Evolutionary conservation across 1,284 basidiomycete species (phyloP).

Genomic region (Lentinus polychrous): DNA sequence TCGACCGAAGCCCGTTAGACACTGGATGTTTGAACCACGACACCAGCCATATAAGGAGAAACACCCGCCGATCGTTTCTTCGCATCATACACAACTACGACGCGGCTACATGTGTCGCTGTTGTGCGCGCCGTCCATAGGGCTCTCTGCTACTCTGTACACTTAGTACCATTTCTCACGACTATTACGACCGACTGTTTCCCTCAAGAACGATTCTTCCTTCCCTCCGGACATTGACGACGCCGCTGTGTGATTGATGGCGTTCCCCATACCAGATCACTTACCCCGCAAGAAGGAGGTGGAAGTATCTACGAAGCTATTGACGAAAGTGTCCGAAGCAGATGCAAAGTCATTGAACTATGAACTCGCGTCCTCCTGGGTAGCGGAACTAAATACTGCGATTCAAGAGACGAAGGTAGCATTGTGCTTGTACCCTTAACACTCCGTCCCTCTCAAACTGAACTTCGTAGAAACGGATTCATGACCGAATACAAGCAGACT

Average conservation of each 20-base stretch:
- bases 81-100: too few relatives aligned
- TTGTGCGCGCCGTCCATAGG: too few relatives aligned
- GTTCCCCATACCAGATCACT: conserved; percentile 62
- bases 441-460: not conserved
- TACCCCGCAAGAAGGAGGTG: conserved; percentile 48
- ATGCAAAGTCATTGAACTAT: conserved; percentile 49
- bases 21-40: too few relatives aligned
- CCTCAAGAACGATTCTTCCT: too few relatives aligned
- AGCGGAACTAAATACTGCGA: conserved; percentile 59
- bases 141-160: too few relatives aligned
- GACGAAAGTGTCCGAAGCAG: conserved; percentile 57
- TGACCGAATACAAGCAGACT: conserved; percentile 57
- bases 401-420: conserved; percentile 58
- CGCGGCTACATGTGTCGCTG: too few relatives aligned
- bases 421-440: not conserved
- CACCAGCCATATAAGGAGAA: too few relatives aligned
- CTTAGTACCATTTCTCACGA: too few relatives aligned
- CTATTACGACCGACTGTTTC: too few relatives aligned
- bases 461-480: conserved; percentile 50
- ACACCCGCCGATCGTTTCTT: too few relatives aligned
- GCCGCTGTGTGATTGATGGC: conserved; percentile 44
- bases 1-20: too few relatives aligned
- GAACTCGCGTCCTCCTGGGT: conserved; percentile 61
- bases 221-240: too few relatives aligned
- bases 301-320: conserved; percentile 66